Percentiles rank a stretch among this genome's conserved stretches.
phyloP scores from a whole-genome alignment of 2,329 filamentous ascomycete genomes.

The Penicillium sp. region DNA sequence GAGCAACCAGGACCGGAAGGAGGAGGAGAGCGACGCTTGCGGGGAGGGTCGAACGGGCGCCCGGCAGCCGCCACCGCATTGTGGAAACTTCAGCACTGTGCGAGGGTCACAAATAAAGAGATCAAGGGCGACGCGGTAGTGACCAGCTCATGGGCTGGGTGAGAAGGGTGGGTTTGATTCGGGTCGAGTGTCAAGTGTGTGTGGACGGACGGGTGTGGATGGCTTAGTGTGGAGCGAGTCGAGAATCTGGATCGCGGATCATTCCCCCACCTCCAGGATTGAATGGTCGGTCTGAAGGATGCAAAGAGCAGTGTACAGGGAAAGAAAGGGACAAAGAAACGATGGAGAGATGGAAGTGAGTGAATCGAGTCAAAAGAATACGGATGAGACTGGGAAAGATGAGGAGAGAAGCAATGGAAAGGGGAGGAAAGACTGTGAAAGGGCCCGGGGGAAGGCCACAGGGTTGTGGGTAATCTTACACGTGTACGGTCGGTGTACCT shows the following conservation, averaged over 20 bases:
- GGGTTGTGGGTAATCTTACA: constrained; percentile 18
- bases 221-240: constrained; percentile 21
- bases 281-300: background rate
- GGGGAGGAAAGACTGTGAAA: background rate
- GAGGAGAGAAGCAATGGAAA: background rate
- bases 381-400: background rate
- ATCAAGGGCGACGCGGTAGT: background rate
- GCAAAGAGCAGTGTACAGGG: background rate
- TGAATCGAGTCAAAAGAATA: background rate
- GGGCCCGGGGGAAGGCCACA: background rate
- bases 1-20: constrained; percentile 63
- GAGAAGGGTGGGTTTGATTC: background rate
- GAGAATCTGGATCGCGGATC: constrained; percentile 27
- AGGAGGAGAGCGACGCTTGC: constrained; percentile 62
- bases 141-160: constrained; percentile 12
- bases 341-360: background rate
- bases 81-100: constrained; percentile 44
- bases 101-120: background rate
- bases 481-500: background rate
- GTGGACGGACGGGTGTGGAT: background rate
- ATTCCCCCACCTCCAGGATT: constrained; percentile 23
- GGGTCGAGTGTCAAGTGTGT: constrained; percentile 5
- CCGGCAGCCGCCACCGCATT: constrained; percentile 68
- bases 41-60: constrained; percentile 57
- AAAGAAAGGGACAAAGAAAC: background rate